Evolutionary conservation across 2,329 filamentous ascomycete species (phyloP).

Genomic region (Sporothrix phasma): DNA sequence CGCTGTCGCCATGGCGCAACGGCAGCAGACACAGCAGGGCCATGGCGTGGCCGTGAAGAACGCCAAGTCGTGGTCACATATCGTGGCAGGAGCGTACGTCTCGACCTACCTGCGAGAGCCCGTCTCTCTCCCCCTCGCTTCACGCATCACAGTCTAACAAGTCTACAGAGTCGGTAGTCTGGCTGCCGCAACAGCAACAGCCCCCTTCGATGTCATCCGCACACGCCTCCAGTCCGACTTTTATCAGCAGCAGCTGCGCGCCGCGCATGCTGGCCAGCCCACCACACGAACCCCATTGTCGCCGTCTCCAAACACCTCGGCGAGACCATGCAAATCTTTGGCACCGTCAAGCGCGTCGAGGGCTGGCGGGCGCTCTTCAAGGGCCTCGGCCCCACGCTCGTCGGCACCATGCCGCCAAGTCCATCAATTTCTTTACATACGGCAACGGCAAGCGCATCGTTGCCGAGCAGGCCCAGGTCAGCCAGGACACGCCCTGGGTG

Average conservation of each 20-base stretch:
- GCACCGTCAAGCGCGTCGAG: constrained; percentile 68
- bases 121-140: background rate
- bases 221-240: constrained; percentile 90
- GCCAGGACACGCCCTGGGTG: constrained; percentile 58
- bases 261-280: constrained; percentile 51
- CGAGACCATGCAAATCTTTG: constrained; percentile 80
- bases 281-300: constrained; percentile 44
- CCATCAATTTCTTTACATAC: constrained; percentile 91
- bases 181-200: constrained; percentile 85
- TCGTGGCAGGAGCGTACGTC: constrained; percentile 77
- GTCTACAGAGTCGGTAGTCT: constrained; percentile 66
- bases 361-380: constrained; percentile 87
- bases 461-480: constrained; percentile 61
- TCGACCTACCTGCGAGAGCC: background rate
- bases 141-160: background rate
- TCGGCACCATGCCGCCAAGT: constrained; percentile 78
- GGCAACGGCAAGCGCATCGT: constrained; percentile 83
- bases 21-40: background rate
- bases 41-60: constrained; percentile 26
- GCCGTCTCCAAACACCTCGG: constrained; percentile 63
- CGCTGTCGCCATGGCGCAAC: background rate
- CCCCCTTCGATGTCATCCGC: constrained; percentile 87
- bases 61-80: constrained; percentile 81
- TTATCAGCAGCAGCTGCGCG: constrained; percentile 73
- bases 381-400: constrained; percentile 79